These are phyloP conservation scores for Kuraishia floccosa DNA, from an alignment of 805 yeast species.

Conservation along the genomic window DNA sequence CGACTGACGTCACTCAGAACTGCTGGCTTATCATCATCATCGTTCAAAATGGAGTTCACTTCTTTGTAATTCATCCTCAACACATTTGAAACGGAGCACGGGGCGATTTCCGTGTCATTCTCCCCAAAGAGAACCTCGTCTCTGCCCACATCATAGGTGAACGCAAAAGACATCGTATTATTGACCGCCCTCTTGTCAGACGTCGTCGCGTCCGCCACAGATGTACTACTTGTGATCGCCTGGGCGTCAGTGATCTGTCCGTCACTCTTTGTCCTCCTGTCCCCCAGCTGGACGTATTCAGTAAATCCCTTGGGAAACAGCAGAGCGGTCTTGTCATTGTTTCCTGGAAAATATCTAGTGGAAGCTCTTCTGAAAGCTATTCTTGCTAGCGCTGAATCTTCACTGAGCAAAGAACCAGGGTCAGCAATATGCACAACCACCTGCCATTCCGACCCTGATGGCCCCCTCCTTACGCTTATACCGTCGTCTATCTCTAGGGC, in stretches of 20 bases:
- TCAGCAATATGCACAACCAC: conserved; percentile 83
- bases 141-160: too few relatives aligned
- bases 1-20: too few relatives aligned
- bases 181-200: too few relatives aligned
- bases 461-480: conserved; percentile 36
- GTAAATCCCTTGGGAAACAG: conserved; percentile 61
- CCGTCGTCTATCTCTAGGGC: conserved; percentile 97
- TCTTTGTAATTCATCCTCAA: conserved; percentile 2
- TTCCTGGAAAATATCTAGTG: conserved; percentile 59
- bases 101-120: conserved; percentile 45
- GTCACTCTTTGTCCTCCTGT: conserved; percentile 20
- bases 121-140: conserved; percentile 29
- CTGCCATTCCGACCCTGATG: conserved; percentile 31
- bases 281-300: conserved; percentile 22
- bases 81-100: conserved; percentile 34
- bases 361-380: conserved; percentile 51
- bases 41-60: too few relatives aligned
- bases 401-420: conserved; percentile 57
- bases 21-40: too few relatives aligned
- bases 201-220: conserved; percentile 15
- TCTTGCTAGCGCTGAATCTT: conserved; percentile 24
- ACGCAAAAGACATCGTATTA: too few relatives aligned
- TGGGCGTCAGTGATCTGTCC: conserved; percentile 34
- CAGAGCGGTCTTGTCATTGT: conserved; percentile 36
- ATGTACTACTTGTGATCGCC: conserved; percentile 10